Base-by-base conservation (phyloP, 495 filamentous ascomycete species). In the Daldinia caldariorum region DNA sequence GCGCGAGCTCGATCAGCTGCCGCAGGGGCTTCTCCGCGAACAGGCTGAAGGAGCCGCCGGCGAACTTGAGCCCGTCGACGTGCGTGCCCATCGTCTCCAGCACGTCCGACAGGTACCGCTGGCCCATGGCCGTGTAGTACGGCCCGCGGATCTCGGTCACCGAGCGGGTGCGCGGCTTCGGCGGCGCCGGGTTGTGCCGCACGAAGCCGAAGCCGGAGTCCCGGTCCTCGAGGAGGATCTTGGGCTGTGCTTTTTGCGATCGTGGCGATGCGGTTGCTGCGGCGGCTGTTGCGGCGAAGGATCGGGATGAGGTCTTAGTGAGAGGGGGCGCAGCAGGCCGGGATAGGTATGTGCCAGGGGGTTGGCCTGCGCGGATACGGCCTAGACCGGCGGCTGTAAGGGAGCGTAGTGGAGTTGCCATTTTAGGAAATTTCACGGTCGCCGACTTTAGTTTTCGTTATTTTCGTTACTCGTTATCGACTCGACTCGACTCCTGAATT, bases 71-170 rank as follows among this genome's bases (percentile, higher is more conserved):
- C 2, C 86, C 85, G 67, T 87, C 86, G 18, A 87, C 79, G 74
- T 88, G 82, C 9, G 80, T 72, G 8, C 85, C 83, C 85, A 85
- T 86, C 29, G 84, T 87, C 62, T 87, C 84, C 5, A 86, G 76
- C 12, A 86, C 76, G 75, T 86, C 84, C 14, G 79, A 77, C 1
- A 88, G 74, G 54, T 86, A 85, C 22, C 80, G 74, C 62, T 83
- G 83, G 4, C 86, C 85, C 83, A 86, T 86, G 13, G 80, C 84
- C 0, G 80, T 82, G 63, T 88, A 88, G 74, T 87, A 88, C 2
- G 84, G 85, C 0, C 86, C 86, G 26, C 86, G 77, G 61, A 88
- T 88, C 67, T 87, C 85, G 1, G 86, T 88, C 13, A 87, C 83
- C 2, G 79, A 83, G 49, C 78, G 84, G 6, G 61, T 75, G 18